Conservation (phyloP, 805 yeast species). For the Candida ulmi region DNA sequence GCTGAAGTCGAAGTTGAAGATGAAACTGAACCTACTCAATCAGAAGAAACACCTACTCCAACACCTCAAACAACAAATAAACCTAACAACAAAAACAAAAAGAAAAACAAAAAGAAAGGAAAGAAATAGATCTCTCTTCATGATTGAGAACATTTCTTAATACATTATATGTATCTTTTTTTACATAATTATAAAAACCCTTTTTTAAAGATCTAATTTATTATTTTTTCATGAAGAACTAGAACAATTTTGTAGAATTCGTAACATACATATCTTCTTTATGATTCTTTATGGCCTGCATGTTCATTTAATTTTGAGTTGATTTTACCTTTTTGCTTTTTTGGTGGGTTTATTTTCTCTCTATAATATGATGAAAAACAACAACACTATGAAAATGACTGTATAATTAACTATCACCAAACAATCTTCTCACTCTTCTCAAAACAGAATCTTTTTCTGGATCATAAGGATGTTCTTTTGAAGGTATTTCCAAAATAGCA, state of each 20-base stretch:
- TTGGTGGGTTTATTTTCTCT: neutral
- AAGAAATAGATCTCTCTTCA: constrained; percentile 20
- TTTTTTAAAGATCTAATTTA: no score
- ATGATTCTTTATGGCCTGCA: no score
- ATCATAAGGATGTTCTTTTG: constrained; percentile 96
- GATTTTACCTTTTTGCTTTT: no score
- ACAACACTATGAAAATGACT: neutral
- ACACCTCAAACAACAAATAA: neutral
- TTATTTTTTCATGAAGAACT: no score
- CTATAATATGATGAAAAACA: constrained; percentile 25
- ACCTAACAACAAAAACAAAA: constrained; percentile 28
- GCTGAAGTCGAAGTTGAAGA: constrained; percentile 4
- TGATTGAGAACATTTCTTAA: no score
- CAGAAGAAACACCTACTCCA: neutral
- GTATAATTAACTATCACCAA: constrained; percentile 55
- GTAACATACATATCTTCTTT: no score
- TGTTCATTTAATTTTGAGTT: no score
- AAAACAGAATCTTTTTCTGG: constrained; percentile 97
- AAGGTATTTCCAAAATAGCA: constrained; percentile 93
- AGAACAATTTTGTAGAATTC: no score
- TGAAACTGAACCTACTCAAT: constrained; percentile 3
- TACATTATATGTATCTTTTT: no score
- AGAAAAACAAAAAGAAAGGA: constrained; percentile 30
- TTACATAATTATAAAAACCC: no score
- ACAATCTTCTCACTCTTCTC: constrained; percentile 88